Percentiles rank a stretch among this genome's conserved stretches.
Evolutionary conservation across 345 rosid species (phyloP).

Genomic region (Excoecaria agallocha): DNA sequence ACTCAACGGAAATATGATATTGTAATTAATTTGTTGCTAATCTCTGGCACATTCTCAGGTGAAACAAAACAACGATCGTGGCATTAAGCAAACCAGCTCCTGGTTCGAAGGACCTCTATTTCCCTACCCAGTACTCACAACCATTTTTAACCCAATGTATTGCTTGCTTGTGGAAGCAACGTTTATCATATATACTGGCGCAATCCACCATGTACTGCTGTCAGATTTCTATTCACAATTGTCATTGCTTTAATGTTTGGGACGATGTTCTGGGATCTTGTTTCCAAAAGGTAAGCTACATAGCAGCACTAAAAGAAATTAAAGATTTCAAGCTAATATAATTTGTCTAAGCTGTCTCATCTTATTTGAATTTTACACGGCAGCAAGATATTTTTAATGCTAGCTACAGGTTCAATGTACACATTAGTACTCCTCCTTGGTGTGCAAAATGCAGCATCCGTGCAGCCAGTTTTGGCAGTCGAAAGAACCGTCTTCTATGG

Average conservation of each 20-base stretch:
- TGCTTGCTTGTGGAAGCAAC: slow-evolving; percentile 80
- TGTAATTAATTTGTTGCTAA: background rate
- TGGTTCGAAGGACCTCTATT: slow-evolving; percentile 56
- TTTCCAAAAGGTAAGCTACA: slow-evolving; percentile 51
- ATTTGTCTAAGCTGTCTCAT: background rate
- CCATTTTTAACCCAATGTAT: slow-evolving; percentile 49
- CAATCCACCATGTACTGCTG: slow-evolving; percentile 65
- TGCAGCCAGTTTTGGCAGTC: slow-evolving; percentile 64
- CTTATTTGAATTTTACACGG: background rate
- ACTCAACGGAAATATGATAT: background rate
- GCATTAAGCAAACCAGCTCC: slow-evolving; percentile 58
- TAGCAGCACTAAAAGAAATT: background rate
- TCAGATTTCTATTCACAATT: slow-evolving; percentile 57
- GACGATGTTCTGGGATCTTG: slow-evolving; percentile 70
- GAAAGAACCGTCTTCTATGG: slow-evolving; percentile 75
- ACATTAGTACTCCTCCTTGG: slow-evolving; percentile 71
- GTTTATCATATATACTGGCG: slow-evolving; percentile 77
- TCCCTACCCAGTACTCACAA: slow-evolving; percentile 51
- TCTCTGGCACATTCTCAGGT: slow-evolving; percentile 15
- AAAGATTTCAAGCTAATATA: background rate
- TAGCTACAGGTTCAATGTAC: slow-evolving; percentile 78
- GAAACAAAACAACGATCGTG: slow-evolving; percentile 54
- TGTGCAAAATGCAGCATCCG: slow-evolving; percentile 46
- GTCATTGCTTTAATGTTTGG: slow-evolving; percentile 60
- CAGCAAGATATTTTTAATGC: slow-evolving; percentile 59